Percentiles rank a stretch among this genome's conserved stretches.
Evolutionary conservation across 768 basidiomycete genomes (phyloP).

Genomic region (Naganishia kalamii): DNA sequence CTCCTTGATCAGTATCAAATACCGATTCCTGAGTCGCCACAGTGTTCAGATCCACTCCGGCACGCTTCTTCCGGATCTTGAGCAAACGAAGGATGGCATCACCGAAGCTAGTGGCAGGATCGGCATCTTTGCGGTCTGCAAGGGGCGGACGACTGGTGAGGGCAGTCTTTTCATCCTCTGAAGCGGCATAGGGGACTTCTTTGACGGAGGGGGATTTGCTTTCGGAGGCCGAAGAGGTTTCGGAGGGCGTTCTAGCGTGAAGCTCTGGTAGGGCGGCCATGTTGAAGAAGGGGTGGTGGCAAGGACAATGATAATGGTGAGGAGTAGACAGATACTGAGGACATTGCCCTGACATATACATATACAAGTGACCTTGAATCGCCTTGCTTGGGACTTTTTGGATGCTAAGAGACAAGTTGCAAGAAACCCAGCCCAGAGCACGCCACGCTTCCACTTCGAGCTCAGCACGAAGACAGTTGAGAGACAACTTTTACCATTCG

Average conservation of each 20-base stretch:
- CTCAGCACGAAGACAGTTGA: too few species aligned
- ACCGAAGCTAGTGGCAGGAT: constrained; percentile 22
- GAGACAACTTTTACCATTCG: too few species aligned
- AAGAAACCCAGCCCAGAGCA: too few species aligned
- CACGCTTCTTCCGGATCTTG: constrained; percentile 17
- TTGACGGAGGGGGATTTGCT: neutral
- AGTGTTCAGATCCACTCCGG: constrained; percentile 24
- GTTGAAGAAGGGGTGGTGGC: neutral
- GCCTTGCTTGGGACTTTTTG: too few species aligned
- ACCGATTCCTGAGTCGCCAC: constrained; percentile 38
- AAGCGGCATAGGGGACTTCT: constrained; percentile 13
- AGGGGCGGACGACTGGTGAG: constrained; percentile 1
- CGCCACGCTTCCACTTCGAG: too few species aligned
- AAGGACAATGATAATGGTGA: neutral
- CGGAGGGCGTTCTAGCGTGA: neutral
- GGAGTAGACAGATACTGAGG: too few species aligned
- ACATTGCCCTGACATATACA: too few species aligned
- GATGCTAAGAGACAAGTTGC: too few species aligned
- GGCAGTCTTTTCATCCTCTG: constrained; percentile 12
- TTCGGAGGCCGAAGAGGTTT: neutral
- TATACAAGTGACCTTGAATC: too few species aligned
- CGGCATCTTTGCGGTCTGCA: constrained; percentile 9
- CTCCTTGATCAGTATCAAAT: constrained; percentile 34
- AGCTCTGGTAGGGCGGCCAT: neutral
- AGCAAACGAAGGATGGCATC: constrained; percentile 24